phyloP scores from a whole-genome alignment of 371 early-diverging fungal genomes.

The Mucor circinelloides region DNA sequence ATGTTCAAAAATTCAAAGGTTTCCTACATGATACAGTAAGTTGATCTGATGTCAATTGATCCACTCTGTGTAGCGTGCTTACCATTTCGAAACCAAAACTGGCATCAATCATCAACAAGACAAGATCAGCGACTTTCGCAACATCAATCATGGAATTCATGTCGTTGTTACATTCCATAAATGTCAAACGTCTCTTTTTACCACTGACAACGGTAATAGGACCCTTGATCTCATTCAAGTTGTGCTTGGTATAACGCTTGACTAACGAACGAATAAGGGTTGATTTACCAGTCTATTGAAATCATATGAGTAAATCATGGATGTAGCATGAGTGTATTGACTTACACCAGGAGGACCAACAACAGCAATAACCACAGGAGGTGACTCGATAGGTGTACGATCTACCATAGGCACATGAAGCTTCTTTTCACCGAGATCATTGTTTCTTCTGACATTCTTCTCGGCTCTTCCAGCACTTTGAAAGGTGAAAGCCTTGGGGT shows the following conservation, averaged over 20 bases:
- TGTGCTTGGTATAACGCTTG: constrained; percentile 93
- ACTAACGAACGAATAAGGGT: constrained; percentile 95
- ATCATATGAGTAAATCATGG: neutral
- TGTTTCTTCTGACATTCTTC: constrained; percentile 78
- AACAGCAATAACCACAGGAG: constrained; percentile 93
- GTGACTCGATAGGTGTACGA: constrained; percentile 89
- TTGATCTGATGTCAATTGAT: neutral
- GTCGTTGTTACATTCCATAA: constrained; percentile 96
- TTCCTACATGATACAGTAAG: constrained; percentile 60
- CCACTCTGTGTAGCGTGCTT: neutral
- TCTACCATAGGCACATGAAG: constrained; percentile 96
- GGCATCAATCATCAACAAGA: constrained; percentile 95
- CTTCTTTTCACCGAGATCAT: constrained; percentile 87
- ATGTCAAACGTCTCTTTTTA: constrained; percentile 93
- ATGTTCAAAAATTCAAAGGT: constrained; percentile 99
- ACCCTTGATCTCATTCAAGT: constrained; percentile 87
- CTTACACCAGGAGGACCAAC: constrained; percentile 94
- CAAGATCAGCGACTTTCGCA: constrained; percentile 97
- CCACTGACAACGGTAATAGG: constrained; percentile 96
- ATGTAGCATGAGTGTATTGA: neutral
- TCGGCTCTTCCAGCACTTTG: constrained; percentile 78
- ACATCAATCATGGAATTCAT: constrained; percentile 97
- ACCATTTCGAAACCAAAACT: constrained; percentile 98
- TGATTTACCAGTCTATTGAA: constrained; percentile 84
- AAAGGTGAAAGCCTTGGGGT: constrained; percentile 92